Base-by-base conservation (phyloP, 129 eudicot genomes). In the Flaveria brownii region DNA sequence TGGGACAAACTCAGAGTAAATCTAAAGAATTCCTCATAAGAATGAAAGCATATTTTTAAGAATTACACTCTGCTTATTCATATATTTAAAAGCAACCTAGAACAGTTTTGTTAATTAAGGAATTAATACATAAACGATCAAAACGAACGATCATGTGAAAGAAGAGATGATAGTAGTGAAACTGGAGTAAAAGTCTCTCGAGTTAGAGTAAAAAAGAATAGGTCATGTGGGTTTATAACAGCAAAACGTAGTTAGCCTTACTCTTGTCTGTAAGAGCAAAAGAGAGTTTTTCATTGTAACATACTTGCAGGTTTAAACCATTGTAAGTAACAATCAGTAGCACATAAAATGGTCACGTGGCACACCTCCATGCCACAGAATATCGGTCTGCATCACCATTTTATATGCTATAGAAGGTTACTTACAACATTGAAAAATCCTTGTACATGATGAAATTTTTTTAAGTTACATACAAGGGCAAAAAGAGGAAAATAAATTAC, bases 31-130 rank as follows among this genome's bases (percentile, higher is more conserved):
- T 39, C 6, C 9, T 36, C 9, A 26, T 25, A 70, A 51, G 10
- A 55, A 56, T 22, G n/a, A 56, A 39, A 55, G 51, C 17, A 71
- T 17, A 10, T 11, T 10, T 68, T 20, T 4, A 23, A 20, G 13
- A 43, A 43, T 43, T 68, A 68, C 73, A 43, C 33, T 42, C 3
- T 45, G 39, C 73, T n/a, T 41, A 43, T 12, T 17, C 72, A 9
- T 13, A 42, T 68, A 26, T 28, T 7, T 50, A 13, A 70, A 70
- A 28, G 76, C 64, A 52, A 9, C 17, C 76, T 51, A 71, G 50
- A 51, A 52, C 15, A 10, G 23, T 26, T 61, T 28, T 10, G 10
- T 11, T 26, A 59, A 9, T 15, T 1, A 25, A 11, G 2, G 36
- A 10, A 23, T 9, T 2, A 2, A 59, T 59, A 23, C 33, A 25